These are phyloP conservation scores for Trichothecium sympodiale DNA, from an alignment of 2,329 filamentous ascomycete species.

Conservation along the genomic window DNA sequence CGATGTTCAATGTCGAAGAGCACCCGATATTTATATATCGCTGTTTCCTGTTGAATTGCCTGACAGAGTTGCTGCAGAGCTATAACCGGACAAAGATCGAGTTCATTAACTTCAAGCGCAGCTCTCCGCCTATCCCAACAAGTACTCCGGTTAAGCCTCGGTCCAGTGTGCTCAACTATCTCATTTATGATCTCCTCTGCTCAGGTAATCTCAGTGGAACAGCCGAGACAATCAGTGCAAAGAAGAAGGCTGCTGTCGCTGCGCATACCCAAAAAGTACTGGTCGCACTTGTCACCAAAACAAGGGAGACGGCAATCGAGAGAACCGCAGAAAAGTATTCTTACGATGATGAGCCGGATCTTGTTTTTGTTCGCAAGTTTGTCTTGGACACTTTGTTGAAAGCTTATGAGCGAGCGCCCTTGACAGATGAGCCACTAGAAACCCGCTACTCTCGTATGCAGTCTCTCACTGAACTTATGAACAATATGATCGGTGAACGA, in stretches of 20 bases:
- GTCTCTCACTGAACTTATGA: constrained; percentile 81
- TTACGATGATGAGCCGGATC: constrained; percentile 67
- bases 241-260: constrained; percentile 79
- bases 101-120: constrained; percentile 98
- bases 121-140: constrained; percentile 70
- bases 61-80: constrained; percentile 80
- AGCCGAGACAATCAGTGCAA: constrained; percentile 62
- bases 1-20: constrained; percentile 77
- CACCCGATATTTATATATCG: constrained; percentile 95
- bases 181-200: constrained; percentile 68
- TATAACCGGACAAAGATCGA: constrained; percentile 96
- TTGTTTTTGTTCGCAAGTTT: constrained; percentile 88
- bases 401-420: constrained; percentile 79
- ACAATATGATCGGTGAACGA: constrained; percentile 77
- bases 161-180: constrained; percentile 85
- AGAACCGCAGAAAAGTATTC: constrained; percentile 45
- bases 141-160: constrained; percentile 89
- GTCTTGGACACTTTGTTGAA: constrained; percentile 88
- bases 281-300: constrained; percentile 79
- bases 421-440: constrained; percentile 70
- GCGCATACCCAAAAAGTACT: constrained; percentile 78
- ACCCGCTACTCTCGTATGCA: constrained; percentile 80
- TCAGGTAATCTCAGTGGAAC: constrained; percentile 52
- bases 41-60: constrained; percentile 85
- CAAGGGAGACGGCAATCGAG: constrained; percentile 60